Evolutionary conservation across 2,329 filamentous ascomycete species (phyloP), one percentile per base, ranked within the genome.

Genomic region (Pseudogymnoascus sp.): DNA sequence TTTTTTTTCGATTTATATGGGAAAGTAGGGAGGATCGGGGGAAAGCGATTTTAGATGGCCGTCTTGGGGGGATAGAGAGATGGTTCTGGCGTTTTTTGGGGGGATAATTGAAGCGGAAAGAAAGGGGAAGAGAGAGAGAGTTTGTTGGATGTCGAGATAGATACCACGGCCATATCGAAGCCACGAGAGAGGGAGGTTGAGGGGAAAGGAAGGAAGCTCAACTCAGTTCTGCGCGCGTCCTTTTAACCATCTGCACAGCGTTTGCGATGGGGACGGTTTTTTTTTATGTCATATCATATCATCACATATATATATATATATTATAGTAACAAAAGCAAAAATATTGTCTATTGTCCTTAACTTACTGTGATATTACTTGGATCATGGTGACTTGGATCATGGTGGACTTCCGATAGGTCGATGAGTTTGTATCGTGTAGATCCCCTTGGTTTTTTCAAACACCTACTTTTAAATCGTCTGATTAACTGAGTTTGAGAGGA

Each of bases 1-100:
- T 28, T 15, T 48, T 48, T 28, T 15, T 48, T 28, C 23, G 23
- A 48, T 48, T 8, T 26, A 8, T 7, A 7, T 18, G 23, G 7
- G 3, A 18, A 18, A 30, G 23, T 48, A 48, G 23, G n/a, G 41
- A 26, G 41, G 23, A 15, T n/a, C 21, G 41, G 9, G 7, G 3
- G 10, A n/a, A n/a, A n/a, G n/a, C n/a, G 5, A 15, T 23, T 28
- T 28, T 41, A 13, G 5, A 26, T 28, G 23, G 23, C 41, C 41
- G 23, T 52, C 41, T 52, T 30, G 23, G 41, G 23, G 35, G 41
- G 21, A 52, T 52, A 52, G 41, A 52, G 41, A 52, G 41, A 52
- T 30, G 41, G 41, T 30, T 30, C 7, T 52, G 41, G 41, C 41
- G 41, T 52, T 52, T 28, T 26, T 13, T 26, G 19, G 23, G 19